These are phyloP conservation scores for Thraustochytrium sp. DNA, from an alignment of 352 stramenopile species.

Conservation along the genomic window DNA sequence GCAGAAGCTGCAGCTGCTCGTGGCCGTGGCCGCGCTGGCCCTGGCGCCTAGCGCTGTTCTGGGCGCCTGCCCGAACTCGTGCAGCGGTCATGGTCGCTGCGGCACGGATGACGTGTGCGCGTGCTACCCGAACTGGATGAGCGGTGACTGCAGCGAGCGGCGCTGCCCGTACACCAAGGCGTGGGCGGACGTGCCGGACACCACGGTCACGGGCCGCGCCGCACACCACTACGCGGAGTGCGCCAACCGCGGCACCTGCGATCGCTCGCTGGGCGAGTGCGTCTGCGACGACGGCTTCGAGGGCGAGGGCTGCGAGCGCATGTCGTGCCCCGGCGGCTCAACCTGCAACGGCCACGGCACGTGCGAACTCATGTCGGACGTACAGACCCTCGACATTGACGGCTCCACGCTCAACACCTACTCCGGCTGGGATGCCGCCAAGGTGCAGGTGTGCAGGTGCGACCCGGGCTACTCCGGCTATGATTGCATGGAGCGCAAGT, in stretches of 20 bases:
- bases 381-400: background rate
- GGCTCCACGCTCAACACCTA: background rate
- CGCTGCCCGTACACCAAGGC: constrained; percentile 28
- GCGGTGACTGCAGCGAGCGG: constrained; percentile 42
- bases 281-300: constrained; percentile 75
- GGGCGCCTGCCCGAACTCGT: constrained; percentile 56
- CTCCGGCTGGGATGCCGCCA: constrained; percentile 51
- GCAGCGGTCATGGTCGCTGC: constrained; percentile 74
- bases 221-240: constrained; percentile 61
- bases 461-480: constrained; percentile 46
- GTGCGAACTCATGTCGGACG: constrained; percentile 11
- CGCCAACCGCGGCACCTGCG: constrained; percentile 72
- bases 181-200: constrained; percentile 33
- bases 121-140: constrained; percentile 59
- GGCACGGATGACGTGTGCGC: constrained; percentile 76
- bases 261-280: constrained; percentile 74
- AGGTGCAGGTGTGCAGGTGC: constrained; percentile 49
- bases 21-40: background rate
- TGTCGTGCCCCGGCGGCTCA: background rate
- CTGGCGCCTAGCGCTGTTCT: background rate
- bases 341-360: constrained; percentile 36
- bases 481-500: constrained; percentile 46
- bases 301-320: constrained; percentile 75
- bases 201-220: background rate
- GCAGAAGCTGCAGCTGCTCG: no score